A percentile compares a stretch with the other conserved stretches of the same genome.
Evolutionary conservation across 306 rosid species (phyloP).

Genomic region (Quercus cerris): DNA sequence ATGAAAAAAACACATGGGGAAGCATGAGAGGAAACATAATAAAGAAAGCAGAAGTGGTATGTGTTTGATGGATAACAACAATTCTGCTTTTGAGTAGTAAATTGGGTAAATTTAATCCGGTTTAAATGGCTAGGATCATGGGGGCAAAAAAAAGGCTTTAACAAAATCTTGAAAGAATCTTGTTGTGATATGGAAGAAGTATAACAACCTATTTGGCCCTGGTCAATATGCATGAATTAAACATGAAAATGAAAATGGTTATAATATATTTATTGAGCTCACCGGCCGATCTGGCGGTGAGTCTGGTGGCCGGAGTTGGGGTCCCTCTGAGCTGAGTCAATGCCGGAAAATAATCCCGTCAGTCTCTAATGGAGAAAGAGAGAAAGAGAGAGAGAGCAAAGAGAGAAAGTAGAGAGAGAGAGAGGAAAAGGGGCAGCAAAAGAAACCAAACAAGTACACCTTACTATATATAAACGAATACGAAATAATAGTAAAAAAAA

Average conservation of each 20-base stretch:
- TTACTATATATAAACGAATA: not conserved
- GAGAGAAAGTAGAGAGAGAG: not conserved
- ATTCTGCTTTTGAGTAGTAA: conserved; percentile 28
- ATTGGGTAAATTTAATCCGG: conserved; percentile 26
- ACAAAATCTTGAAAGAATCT: conserved; percentile 43
- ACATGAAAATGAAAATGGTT: conserved; percentile 15
- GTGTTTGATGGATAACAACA: conserved; percentile 4
- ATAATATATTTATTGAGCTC: conserved; percentile 25
- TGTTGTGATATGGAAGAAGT: conserved; percentile 25
- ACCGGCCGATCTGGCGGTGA: conserved; percentile 40
- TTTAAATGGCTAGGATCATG: conserved; percentile 35
- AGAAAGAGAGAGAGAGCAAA: conserved; percentile 1
- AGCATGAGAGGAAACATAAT: conserved; percentile 26
- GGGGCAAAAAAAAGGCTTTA: conserved; percentile 7
- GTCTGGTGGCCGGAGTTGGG: conserved; percentile 6
- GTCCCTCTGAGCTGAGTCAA: conserved; percentile 41
- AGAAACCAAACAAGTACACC: conserved; percentile 3
- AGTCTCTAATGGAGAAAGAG: conserved; percentile 8
- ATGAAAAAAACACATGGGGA: conserved; percentile 33
- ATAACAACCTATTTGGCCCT: conserved; percentile 20
- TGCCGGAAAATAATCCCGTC: conserved; percentile 36
- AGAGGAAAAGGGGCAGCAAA: conserved; percentile 6
- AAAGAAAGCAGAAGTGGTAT: conserved; percentile 6
- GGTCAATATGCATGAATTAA: conserved; percentile 22
- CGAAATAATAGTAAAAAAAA: not conserved